Conservation (phyloP, 495 filamentous ascomycete species). For the Pyronema domesticum region DNA sequence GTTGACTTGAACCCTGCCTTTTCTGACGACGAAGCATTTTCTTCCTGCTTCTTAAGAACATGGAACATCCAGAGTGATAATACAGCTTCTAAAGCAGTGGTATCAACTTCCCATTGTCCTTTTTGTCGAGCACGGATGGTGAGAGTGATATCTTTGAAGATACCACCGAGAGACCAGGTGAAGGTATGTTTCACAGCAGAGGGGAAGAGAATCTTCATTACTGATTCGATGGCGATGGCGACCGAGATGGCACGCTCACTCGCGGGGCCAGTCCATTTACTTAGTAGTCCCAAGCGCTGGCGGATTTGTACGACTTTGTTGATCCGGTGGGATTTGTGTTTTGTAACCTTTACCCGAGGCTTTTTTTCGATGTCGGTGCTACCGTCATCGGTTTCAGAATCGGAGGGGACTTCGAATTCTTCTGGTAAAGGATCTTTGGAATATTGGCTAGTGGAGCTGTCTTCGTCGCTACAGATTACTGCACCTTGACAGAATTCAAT, state of each 20-base stretch:
- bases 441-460: no score
- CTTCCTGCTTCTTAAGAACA: not conserved
- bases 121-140: not conserved
- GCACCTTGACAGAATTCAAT: no score
- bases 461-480: no score
- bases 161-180: not conserved
- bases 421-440: no score
- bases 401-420: no score
- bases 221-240: conserved; percentile 4
- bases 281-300: not conserved
- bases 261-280: not conserved
- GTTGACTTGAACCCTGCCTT: not conserved
- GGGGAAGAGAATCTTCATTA: conserved; percentile 3
- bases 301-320: not conserved
- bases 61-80: conserved; percentile 10
- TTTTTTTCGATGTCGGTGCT: no score
- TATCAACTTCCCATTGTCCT: conserved; percentile 3
- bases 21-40: not conserved
- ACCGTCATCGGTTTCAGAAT: no score
- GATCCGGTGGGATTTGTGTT: not conserved
- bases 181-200: not conserved
- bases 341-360: not conserved
- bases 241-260: not conserved
- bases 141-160: not conserved
- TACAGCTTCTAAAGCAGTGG: conserved; percentile 6